Evolutionary conservation across 768 basidiomycete species (phyloP), one percentile per base, ranked within the genome.

Genomic region (Lentinula sp.): DNA sequence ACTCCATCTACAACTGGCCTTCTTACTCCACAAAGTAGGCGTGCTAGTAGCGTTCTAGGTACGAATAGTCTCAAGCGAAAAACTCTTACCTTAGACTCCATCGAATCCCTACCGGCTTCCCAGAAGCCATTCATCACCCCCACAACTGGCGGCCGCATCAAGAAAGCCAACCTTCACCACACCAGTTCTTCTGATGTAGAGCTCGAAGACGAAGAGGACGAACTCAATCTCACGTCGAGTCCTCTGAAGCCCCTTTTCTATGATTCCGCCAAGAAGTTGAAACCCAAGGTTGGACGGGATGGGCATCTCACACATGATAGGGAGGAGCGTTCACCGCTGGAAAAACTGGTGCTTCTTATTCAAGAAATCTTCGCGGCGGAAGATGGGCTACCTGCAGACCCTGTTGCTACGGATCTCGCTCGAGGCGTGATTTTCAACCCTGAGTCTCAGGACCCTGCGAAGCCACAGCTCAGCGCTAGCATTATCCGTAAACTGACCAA

Each of bases 291-390:
- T n/a, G 66, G 63, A 32, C 65, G 65, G 34, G 63, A 67, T 21
- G 39, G 23, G 13, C 55, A 37, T 15, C 55, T 56, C 15, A 87
- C 85, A 1, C 89, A 89, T 4, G 90, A 89, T 58, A 77, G 91
- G 42, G 91, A 93, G 66, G 89, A 89, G 23, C 78, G 90, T 75
- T 89, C 73, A 1, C 88, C 89, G 0, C 71, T 90, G 4, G 89
- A 95, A 67, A 95, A 91, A 70, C 78, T 98, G 9, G 78, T 76
- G 0, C 84, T 85, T 2, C 74, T 93, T 16, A 75, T 96, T 1
- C 91, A 94, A 64, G 93, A 96, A 58, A 81, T 97, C 15, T 90
- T 96, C 60, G 87, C 90, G 63, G 86, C 89, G 0, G 87, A 91
- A 65, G 94, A 95, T 68, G 70, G 79, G 0, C 74, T 93, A 15